Conservation (phyloP, 129 eudicot species). For the Flaveria bidentis region DNA sequence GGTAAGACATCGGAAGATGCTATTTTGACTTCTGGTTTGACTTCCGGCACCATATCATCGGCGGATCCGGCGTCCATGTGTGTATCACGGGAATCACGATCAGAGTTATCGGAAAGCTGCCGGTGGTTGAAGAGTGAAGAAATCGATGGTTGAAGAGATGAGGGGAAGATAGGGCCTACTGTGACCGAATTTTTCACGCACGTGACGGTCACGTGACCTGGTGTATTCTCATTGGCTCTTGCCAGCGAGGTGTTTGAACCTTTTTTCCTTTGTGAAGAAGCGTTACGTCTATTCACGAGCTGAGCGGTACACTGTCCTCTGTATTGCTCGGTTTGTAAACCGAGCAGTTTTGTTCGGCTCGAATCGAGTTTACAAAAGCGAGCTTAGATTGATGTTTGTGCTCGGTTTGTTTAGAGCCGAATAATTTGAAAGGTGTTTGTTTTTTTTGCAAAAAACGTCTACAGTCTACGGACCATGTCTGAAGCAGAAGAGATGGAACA, state of each 20-base stretch:
- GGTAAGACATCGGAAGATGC: conserved; percentile 25
- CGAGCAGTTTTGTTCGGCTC: no score
- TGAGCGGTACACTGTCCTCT: no score
- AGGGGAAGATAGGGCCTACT: neutral
- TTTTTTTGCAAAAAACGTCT: no score
- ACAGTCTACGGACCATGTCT: no score
- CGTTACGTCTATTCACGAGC: no score
- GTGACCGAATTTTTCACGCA: conserved; percentile 28
- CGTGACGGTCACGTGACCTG: conserved; percentile 33
- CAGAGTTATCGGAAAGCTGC: conserved; percentile 11
- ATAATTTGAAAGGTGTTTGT: no score
- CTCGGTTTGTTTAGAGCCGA: no score
- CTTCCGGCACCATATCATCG: conserved; percentile 64
- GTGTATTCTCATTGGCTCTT: conserved; percentile 27
- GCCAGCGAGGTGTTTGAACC: neutral
- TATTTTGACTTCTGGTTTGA: conserved; percentile 33
- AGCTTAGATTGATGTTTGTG: no score
- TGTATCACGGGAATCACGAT: conserved; percentile 13
- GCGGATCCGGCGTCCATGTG: conserved; percentile 46
- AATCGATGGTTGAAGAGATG: conserved; percentile 12
- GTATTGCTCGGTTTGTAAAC: no score
- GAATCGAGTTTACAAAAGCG: no score
- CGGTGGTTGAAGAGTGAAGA: conserved; percentile 18
- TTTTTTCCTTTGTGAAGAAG: neutral
- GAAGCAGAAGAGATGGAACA: no score